These are phyloP conservation scores for Suillus cothurnatus DNA, from an alignment of 768 basidiomycete species.

Conservation along the genomic window DNA sequence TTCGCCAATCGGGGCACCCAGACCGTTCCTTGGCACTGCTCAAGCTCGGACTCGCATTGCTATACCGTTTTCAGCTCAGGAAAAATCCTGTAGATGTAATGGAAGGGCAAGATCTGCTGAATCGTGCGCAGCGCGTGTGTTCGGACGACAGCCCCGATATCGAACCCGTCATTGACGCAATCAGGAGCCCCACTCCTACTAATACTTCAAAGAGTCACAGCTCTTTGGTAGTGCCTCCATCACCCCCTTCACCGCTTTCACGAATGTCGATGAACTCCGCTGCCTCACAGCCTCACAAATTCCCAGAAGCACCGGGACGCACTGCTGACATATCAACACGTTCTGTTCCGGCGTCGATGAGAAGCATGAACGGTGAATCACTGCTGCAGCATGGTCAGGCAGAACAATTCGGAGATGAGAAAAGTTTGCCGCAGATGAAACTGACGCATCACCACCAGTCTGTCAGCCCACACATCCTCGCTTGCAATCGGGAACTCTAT, in stretches of 20 bases:
- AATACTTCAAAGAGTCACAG: neutral
- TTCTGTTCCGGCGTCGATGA: neutral
- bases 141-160: neutral
- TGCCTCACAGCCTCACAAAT: neutral
- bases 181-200: neutral
- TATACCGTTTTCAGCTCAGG: conserved; percentile 8
- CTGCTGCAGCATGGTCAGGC: neutral
- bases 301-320: conserved; percentile 1
- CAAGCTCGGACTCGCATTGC: conserved; percentile 10
- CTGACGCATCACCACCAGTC: neutral
- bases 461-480: neutral
- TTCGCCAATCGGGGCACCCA: conserved; percentile 7
- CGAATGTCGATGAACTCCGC: neutral
- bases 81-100: conserved; percentile 3
- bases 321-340: conserved; percentile 8
- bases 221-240: neutral
- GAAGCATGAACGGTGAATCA: neutral
- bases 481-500: conserved; percentile 3
- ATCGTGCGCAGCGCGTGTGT: neutral
- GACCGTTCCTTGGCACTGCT: conserved; percentile 14
- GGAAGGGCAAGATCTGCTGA: conserved; percentile 2
- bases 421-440: conserved; percentile 2
- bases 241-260: conserved; percentile 4
- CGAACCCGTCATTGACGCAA: neutral
- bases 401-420: conserved; percentile 7